phyloP scores from a whole-genome alignment of 2,329 filamentous ascomycete genomes.

The Claviceps sp. region DNA sequence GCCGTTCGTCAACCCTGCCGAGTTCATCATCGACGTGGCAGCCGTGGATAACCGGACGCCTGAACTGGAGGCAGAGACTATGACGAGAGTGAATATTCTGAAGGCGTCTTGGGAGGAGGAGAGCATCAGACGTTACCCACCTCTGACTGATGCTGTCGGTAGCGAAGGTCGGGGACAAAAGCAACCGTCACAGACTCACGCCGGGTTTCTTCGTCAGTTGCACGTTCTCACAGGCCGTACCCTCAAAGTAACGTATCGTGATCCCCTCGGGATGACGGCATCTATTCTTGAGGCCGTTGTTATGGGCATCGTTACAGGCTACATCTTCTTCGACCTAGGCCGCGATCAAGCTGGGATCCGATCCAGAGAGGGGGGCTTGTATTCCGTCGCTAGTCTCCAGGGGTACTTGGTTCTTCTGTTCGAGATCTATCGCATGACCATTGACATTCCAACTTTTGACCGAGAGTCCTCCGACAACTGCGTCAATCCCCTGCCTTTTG shows the following conservation, averaged over 20 bases:
- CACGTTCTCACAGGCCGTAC: slow-evolving; percentile 55
- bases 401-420: slow-evolving; percentile 66
- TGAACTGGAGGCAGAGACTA: slow-evolving; percentile 48
- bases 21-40: slow-evolving; percentile 61
- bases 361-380: slow-evolving; percentile 59
- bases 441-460: slow-evolving; percentile 65
- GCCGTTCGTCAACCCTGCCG: slow-evolving; percentile 64
- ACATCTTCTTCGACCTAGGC: slow-evolving; percentile 55
- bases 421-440: slow-evolving; percentile 60
- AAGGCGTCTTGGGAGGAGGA: slow-evolving; percentile 44
- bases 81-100: slow-evolving; percentile 45
- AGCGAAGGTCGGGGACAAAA: slow-evolving; percentile 7
- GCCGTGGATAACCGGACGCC: slow-evolving; percentile 59
- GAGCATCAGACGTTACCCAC: slow-evolving; percentile 15
- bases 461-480: slow-evolving; percentile 62
- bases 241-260: slow-evolving; percentile 58
- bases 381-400: slow-evolving; percentile 58
- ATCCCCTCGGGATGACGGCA: slow-evolving; percentile 62
- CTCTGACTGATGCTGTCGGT: slow-evolving; percentile 8
- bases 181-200: slow-evolving; percentile 26
- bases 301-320: slow-evolving; percentile 61
- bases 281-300: slow-evolving; percentile 55
- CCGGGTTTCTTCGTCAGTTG: slow-evolving; percentile 48
- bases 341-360: slow-evolving; percentile 58
- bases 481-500: slow-evolving; percentile 54